Evolutionary conservation across 2,329 filamentous ascomycete genomes (phyloP), one percentile per base, ranked within the genome.

Genomic region (Magnaporthiopsis incrustans): DNA sequence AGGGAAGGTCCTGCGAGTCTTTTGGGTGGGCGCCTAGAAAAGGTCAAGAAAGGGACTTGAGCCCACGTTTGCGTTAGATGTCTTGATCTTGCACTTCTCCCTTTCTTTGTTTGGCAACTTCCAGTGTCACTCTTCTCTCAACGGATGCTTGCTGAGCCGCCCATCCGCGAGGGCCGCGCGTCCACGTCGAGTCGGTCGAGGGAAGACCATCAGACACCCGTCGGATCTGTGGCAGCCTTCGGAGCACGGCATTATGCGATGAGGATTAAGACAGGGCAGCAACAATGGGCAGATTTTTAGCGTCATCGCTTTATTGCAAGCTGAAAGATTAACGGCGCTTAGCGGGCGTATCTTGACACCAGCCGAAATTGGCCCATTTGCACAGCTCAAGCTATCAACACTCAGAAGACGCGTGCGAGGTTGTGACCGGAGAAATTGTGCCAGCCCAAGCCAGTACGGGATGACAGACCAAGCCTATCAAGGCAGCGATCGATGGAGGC

Each of bases 1-100:
- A 50, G 33, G 25, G 33, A 56, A 18, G 44, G 50, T 56, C 53
- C 32, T 25, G 61, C 61, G 61, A 62, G 30, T 62, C 61, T 62
- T 62, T 44, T 56, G 61, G 53, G 26, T 22, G 44, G 44, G 44
- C 44, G 44, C 44, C 44, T 53, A 53, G 44, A 53, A 7, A 53
- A 53, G 18, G 44, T 10, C n/a, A 53, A 53, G 38, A 22, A 53
- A 53, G 44, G 44, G 44, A 25, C 44, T 53, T 53, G 18, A 53
- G 44, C 44, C 38, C 44, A 53, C 44, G 44, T 53, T 53, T 53
- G 44, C 44, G 44, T 53, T 25, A 53, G 22, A 25, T n/a, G 22
- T 53, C 44, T 53, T 53, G 44, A 10, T 22, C n/a, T 53, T 53
- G 22, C 18, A 53, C 11, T 22, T 8, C 44, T 53, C 22, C 30